A percentile compares a stretch with the other conserved stretches of the same genome.
Evolutionary conservation across 768 basidiomycete species (phyloP).

Genomic region (Kwoniella bestiolae): DNA sequence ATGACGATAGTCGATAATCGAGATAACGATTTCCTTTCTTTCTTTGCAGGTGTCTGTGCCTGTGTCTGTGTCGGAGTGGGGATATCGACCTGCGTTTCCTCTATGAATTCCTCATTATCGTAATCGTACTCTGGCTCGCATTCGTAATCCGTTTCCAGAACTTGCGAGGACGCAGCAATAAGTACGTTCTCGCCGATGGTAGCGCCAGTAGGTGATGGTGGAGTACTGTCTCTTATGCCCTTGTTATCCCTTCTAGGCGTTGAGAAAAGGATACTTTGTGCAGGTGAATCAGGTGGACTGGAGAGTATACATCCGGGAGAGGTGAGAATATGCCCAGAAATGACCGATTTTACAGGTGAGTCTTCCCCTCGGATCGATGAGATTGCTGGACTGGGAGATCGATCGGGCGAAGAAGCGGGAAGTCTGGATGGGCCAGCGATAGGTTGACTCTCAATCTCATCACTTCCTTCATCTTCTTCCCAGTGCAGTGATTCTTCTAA

Average conservation of each 20-base stretch:
- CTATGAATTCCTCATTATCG: neutral
- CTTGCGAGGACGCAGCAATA: constrained; percentile 9
- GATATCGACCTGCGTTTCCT: neutral
- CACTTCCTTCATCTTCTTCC: constrained; percentile 28
- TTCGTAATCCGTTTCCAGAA: constrained; percentile 1
- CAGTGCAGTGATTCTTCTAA: constrained; percentile 19
- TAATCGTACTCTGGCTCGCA: neutral
- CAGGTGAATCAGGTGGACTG: constrained; percentile 28
- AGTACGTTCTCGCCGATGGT: constrained; percentile 8
- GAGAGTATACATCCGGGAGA: constrained; percentile 22
- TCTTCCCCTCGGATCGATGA: constrained; percentile 27
- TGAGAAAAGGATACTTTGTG: constrained; percentile 5
- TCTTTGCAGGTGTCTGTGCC: constrained; percentile 12
- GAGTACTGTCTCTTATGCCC: constrained; percentile 1
- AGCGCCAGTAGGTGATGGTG: constrained; percentile 26
- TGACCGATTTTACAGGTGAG: constrained; percentile 20
- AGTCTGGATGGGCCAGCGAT: constrained; percentile 16
- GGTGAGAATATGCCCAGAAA: constrained; percentile 11
- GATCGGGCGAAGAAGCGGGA: constrained; percentile 25
- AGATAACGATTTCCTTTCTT: constrained; percentile 8
- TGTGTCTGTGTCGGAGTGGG: neutral
- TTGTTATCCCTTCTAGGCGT: constrained; percentile 16
- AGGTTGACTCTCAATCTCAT: constrained; percentile 23
- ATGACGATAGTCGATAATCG: constrained; percentile 18
- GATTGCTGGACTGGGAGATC: constrained; percentile 41